Conservation (phyloP, 352 stramenopile species). For the Phytophthora sansomeana region DNA sequence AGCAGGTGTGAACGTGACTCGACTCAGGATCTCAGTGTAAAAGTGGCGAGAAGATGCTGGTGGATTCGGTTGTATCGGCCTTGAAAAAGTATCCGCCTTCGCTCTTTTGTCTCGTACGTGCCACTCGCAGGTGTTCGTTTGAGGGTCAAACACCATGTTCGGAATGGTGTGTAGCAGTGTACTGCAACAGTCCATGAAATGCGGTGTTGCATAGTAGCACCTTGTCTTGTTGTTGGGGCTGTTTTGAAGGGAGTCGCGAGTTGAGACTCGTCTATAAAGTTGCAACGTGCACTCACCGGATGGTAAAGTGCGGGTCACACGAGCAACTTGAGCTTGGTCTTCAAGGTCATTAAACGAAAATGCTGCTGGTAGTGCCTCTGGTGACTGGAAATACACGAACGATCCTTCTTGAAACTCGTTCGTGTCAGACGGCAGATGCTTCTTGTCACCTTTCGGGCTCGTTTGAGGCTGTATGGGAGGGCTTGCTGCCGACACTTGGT, state of each 20-base stretch:
- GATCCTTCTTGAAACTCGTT: constrained; percentile 39
- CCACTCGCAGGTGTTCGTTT: constrained; percentile 42
- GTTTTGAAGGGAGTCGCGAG: constrained; percentile 4
- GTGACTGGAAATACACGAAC: constrained; percentile 46
- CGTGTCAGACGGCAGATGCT: constrained; percentile 24
- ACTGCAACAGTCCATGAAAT: constrained; percentile 53
- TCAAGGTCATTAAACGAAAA: constrained; percentile 17
- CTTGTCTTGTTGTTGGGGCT: constrained; percentile 13
- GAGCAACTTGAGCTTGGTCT: constrained; percentile 50
- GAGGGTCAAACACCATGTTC: constrained; percentile 39
- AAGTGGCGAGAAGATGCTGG: constrained; percentile 31
- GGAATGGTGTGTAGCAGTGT: constrained; percentile 47
- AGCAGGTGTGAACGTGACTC: constrained; percentile 37
- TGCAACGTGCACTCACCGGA: constrained; percentile 51
- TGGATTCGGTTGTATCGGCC: constrained; percentile 2
- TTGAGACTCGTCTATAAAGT: constrained; percentile 37
- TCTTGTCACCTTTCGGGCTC: constrained; percentile 5
- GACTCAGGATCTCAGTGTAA: constrained; percentile 42
- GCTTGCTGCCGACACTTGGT: background rate
- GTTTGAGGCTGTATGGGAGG: background rate
- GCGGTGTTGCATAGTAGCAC: constrained; percentile 43
- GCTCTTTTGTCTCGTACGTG: background rate
- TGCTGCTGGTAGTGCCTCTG: constrained; percentile 17
- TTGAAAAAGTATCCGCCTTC: background rate
- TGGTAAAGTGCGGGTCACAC: constrained; percentile 34